Base-by-base conservation (phyloP, 441 rosid genomes). In the Gossypium davidsonii region DNA sequence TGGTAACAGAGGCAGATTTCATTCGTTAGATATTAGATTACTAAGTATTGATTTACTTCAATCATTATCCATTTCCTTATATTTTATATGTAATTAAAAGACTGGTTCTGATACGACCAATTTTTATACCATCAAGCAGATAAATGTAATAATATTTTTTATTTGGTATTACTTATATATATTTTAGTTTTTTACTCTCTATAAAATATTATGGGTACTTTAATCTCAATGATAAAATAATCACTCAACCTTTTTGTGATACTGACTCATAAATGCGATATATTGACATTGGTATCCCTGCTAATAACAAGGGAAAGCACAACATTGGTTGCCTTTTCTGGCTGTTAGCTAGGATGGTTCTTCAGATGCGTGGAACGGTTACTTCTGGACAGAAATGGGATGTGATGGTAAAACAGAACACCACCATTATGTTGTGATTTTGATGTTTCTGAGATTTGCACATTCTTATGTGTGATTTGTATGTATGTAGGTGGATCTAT, bases 231-330 rank as follows among this genome's bases (percentile, higher is more conserved):
- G 0, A 34, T 34, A 34, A 34, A 34, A 34, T 34, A 34, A 5
- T 34, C 39, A 34, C 8, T 34, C 0, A 34, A 5, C 2, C 31
- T 34, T 34, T 6, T 77, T 91, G 97, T 62, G 97, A 94, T 76
- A 91, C 97, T 1, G 97, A 94, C 73, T 94, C 98, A 4, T 97
- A 97, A 1, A 91, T 91, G 97, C 74, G 88, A 1, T 91, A 80
- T 67, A 96, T 94, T 31, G 97, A 92, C 79, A 86, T 94, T 10
- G 97, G 97, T n/a, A 91, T 94, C 75, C 98, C 97, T 0, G 92
- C 98, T 31, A 94, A 94, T 76, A 94, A 92, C 89, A 94, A 94
- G 81, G 98, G 98, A 2, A 92, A 91, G 80, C 98, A 93, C 88
- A 89, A 94, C 81, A 93, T 90, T 68, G 98, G 98, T 0, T 91